Evolutionary conservation across 1,284 basidiomycete genomes (phyloP).

Genomic region (Trichosporon inkin): DNA sequence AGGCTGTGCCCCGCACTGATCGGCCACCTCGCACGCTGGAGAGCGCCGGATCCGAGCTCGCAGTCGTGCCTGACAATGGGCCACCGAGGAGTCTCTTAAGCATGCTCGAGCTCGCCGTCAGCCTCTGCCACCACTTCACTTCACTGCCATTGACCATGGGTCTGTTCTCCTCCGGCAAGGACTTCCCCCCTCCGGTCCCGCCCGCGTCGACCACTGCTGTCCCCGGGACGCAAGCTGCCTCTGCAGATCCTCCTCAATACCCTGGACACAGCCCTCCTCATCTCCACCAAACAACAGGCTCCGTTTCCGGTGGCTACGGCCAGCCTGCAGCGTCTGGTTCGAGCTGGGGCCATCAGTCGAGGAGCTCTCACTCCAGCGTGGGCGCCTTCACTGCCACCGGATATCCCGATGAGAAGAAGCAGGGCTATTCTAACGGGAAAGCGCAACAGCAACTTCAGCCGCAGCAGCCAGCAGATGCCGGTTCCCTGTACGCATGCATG

Average conservation of each 20-base stretch:
- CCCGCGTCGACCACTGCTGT: no score
- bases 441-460: background rate
- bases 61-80: background rate
- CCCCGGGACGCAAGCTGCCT: no score
- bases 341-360: background rate
- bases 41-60: background rate
- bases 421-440: background rate
- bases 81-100: no score
- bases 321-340: background rate
- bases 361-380: background rate
- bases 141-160: background rate
- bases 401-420: constrained; percentile 1
- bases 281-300: background rate
- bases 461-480: background rate
- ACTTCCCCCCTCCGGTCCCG: background rate
- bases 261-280: background rate
- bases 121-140: background rate
- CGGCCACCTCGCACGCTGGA: background rate
- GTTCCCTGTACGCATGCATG: constrained; percentile 8
- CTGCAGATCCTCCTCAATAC: background rate
- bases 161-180: background rate
- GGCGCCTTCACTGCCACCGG: background rate
- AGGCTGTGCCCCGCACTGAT: background rate
- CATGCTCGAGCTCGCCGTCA: no score
- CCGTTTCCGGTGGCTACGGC: background rate